These are phyloP conservation scores for Penicillium macrosclerotiorum DNA, from an alignment of 495 filamentous ascomycete genomes.

Conservation along the genomic window DNA sequence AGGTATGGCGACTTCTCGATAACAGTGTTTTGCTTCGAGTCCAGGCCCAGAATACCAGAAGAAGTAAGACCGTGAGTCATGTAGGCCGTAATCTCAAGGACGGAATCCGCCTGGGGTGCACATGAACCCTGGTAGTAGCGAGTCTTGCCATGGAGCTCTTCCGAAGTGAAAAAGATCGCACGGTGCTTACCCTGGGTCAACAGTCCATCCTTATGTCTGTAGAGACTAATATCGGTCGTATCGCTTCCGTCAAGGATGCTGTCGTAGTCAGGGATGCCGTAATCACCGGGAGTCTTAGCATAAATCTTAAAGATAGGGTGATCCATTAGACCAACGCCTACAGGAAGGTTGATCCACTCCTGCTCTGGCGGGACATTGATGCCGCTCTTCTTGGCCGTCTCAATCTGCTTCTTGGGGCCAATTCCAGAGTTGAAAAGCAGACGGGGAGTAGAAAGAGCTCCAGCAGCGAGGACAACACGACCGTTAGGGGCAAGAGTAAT, in stretches of 20 bases:
- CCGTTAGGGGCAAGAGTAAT: slow-evolving; percentile 60
- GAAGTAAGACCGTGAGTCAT: slow-evolving; percentile 45
- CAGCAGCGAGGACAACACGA: slow-evolving; percentile 66
- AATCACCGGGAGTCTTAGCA: slow-evolving; percentile 56
- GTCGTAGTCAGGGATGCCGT: slow-evolving; percentile 65
- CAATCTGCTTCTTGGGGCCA: slow-evolving; percentile 61
- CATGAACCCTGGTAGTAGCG: slow-evolving; percentile 35
- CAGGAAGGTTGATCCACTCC: slow-evolving; percentile 70
- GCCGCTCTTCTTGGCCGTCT: slow-evolving; percentile 49
- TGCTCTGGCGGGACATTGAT: slow-evolving; percentile 52
- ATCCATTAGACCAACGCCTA: slow-evolving; percentile 72
- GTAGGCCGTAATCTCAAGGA: slow-evolving; percentile 35
- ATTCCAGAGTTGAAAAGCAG: slow-evolving; percentile 67
- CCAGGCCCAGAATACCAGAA: slow-evolving; percentile 59
- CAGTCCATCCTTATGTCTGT: slow-evolving; percentile 56
- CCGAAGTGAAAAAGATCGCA: slow-evolving; percentile 39
- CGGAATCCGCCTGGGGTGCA: slow-evolving; percentile 21
- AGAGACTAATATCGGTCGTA: slow-evolving; percentile 41
- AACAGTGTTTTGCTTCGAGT: slow-evolving; percentile 55
- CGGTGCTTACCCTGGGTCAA: slow-evolving; percentile 66
- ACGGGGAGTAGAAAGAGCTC: slow-evolving; percentile 71
- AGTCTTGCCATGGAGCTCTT: slow-evolving; percentile 21
- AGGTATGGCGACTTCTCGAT: slow-evolving; percentile 47
- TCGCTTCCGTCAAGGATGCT: slow-evolving; percentile 53
- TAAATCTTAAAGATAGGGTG: slow-evolving; percentile 71